Conservation (phyloP, 257 asterid species). For the Penstemon barbatus region DNA sequence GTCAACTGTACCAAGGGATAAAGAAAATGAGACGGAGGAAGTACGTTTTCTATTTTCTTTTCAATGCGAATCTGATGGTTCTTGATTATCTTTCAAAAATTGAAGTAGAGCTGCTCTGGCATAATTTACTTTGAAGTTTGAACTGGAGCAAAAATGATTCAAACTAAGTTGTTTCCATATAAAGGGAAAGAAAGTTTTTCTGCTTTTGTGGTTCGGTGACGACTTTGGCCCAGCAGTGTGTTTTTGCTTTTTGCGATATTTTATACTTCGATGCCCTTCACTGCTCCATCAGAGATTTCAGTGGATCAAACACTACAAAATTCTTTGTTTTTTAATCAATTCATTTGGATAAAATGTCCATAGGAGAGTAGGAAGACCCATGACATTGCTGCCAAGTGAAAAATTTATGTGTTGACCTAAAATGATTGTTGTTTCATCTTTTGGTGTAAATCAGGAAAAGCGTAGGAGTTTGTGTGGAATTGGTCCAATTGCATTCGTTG, state of each 20-base stretch:
- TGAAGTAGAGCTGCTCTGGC: constrained; percentile 17
- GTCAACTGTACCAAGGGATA: too few species aligned
- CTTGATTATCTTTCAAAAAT: constrained; percentile 21
- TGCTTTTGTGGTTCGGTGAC: background rate
- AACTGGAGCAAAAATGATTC: constrained; percentile 6
- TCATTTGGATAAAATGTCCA: constrained; percentile 6
- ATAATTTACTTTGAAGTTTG: constrained; percentile 1
- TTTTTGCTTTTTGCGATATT: background rate
- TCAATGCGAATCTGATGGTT: constrained; percentile 19
- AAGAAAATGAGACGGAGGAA: too few species aligned
- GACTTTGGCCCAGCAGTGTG: constrained; percentile 16
- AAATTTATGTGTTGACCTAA: background rate
- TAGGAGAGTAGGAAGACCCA: background rate
- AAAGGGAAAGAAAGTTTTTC: background rate
- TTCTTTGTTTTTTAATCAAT: constrained; percentile 7
- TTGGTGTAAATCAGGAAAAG: constrained; percentile 50
- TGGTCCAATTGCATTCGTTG: constrained; percentile 86
- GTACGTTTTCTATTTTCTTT: background rate
- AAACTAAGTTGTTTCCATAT: background rate
- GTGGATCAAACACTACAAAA: background rate
- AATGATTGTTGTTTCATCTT: constrained; percentile 20
- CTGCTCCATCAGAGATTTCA: constrained; percentile 3
- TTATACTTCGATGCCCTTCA: background rate
- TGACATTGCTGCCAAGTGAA: constrained; percentile 2
- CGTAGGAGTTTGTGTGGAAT: constrained; percentile 65